These are phyloP conservation scores for Conticribra weissflogii DNA, from an alignment of 108 stramenopile genomes.

Conservation along the genomic window DNA sequence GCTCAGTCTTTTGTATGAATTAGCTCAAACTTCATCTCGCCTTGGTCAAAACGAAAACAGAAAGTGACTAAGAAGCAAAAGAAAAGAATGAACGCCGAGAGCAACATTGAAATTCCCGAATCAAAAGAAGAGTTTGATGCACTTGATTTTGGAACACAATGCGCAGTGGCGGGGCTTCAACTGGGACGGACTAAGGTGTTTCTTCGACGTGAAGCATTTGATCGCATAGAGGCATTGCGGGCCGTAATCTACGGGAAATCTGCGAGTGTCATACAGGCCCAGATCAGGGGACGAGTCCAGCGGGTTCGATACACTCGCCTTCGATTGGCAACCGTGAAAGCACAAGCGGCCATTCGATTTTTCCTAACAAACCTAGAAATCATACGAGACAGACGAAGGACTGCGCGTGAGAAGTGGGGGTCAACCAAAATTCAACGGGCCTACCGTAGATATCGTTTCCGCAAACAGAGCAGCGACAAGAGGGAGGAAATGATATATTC, in stretches of 20 bases:
- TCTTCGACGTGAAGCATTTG: slow-evolving; percentile 59
- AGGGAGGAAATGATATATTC: slow-evolving; percentile 44
- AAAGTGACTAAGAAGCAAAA: slow-evolving; percentile 25
- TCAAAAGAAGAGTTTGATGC: slow-evolving; percentile 35
- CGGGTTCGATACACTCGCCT: slow-evolving; percentile 47
- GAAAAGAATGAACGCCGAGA: slow-evolving; percentile 45
- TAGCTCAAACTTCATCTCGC: not conserved
- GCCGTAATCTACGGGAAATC: slow-evolving; percentile 38
- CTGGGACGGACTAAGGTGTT: slow-evolving; percentile 67
- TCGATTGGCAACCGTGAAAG: slow-evolving; percentile 49
- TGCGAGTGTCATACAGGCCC: slow-evolving; percentile 53
- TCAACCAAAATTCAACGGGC: slow-evolving; percentile 45
- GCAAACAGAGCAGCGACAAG: slow-evolving; percentile 40
- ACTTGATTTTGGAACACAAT: slow-evolving; percentile 50
- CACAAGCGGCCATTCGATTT: slow-evolving; percentile 41
- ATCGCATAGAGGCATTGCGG: slow-evolving; percentile 53
- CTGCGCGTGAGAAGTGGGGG: slow-evolving; percentile 33
- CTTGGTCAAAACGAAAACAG: not conserved
- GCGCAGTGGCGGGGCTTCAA: slow-evolving; percentile 55
- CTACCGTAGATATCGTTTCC: slow-evolving; percentile 46
- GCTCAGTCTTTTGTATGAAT: not conserved
- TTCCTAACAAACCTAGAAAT: slow-evolving; percentile 49
- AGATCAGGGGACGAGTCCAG: slow-evolving; percentile 43
- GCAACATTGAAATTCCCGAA: slow-evolving; percentile 49
- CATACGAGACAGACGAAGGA: slow-evolving; percentile 25